Evolutionary conservation across 331 rosid species (phyloP), one percentile per base, ranked within the genome.

Genomic region (Spiraea crenata): DNA sequence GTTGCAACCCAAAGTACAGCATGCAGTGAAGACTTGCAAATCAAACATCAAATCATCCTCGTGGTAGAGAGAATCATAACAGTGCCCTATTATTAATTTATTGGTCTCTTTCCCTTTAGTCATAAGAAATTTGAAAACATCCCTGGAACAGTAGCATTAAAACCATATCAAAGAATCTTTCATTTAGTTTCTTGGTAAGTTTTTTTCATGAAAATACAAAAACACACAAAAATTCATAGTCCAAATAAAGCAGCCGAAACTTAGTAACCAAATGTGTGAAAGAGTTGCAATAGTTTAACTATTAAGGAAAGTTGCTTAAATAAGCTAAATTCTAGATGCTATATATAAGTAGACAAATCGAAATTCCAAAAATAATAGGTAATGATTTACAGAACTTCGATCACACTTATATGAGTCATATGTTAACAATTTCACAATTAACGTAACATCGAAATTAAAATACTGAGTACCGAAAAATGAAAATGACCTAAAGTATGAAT

Each of bases 11-110:
- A 39, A 78, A 70, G 71, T 66, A 70, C 79, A 15, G 64, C 79
- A 39, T 35, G 63, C 70, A 25, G 25, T 31, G 64, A 61, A 67
- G 17, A 57, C 61, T 60, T 51, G 46, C 71, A 75, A 51, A 82
- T 85, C 86, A 87, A 76, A 69, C 82, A 81, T 87, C 88, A 75
- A 69, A 67, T 84, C 84, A 70, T 15, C 90, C 90, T 81, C 86
- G 69, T 85, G 31, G 31, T 25, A 25, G 31, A 82, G 80, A 85
- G 81, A 78, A 90, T 90, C 96, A 74, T 65, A 88, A 90, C 90
- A 88, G 90, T 83, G 75, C 70, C 79, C 77, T 38, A 34, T 58
- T 64, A 16, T 6, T 62, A 25, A 25, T 59, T 49, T 40, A 45
- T 44, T 40, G 37, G 38, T 55, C 58, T 65, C 35, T 41, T 40